Evolutionary conservation across 1,284 basidiomycete genomes (phyloP).

Genomic region (Boletellus deceptivus): DNA sequence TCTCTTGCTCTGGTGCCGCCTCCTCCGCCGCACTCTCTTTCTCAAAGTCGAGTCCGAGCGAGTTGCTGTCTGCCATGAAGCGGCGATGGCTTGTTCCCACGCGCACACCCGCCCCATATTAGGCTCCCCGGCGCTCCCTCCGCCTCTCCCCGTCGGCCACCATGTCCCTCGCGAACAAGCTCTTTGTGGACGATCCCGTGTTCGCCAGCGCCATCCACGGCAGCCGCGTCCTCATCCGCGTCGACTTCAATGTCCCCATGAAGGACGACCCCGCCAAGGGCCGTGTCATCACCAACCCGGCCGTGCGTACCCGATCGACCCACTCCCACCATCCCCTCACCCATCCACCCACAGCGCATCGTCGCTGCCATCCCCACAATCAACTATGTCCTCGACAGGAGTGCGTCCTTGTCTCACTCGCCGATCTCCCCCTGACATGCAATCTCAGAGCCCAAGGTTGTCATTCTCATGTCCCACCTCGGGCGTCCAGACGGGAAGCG

Average conservation of each 20-base stretch:
- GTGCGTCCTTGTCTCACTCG: slow-evolving; percentile 39
- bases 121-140: neutral
- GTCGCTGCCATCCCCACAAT: slow-evolving; percentile 95
- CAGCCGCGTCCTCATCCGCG: slow-evolving; percentile 93
- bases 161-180: slow-evolving; percentile 97
- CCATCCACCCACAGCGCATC: slow-evolving; percentile 68
- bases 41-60: slow-evolving; percentile 66
- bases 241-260: slow-evolving; percentile 99
- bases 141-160: slow-evolving; percentile 6
- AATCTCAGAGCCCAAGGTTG: slow-evolving; percentile 72
- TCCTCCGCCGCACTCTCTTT: slow-evolving; percentile 21
- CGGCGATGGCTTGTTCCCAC: slow-evolving; percentile 19
- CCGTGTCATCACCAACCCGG: slow-evolving; percentile 93
- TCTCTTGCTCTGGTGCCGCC: slow-evolving; percentile 18
- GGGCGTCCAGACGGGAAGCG: slow-evolving; percentile 95
- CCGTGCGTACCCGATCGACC: slow-evolving; percentile 54
- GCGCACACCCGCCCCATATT: slow-evolving; percentile 10
- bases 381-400: slow-evolving; percentile 89
- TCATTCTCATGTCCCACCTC: slow-evolving; percentile 97
- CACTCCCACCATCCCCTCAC: neutral
- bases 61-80: slow-evolving; percentile 45
- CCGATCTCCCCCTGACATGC: neutral
- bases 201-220: slow-evolving; percentile 64
- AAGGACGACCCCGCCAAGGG: slow-evolving; percentile 44
- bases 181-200: slow-evolving; percentile 84